These are phyloP conservation scores for Tarenaya hassleriana DNA, from an alignment of 345 rosid species.

Conservation along the genomic window DNA sequence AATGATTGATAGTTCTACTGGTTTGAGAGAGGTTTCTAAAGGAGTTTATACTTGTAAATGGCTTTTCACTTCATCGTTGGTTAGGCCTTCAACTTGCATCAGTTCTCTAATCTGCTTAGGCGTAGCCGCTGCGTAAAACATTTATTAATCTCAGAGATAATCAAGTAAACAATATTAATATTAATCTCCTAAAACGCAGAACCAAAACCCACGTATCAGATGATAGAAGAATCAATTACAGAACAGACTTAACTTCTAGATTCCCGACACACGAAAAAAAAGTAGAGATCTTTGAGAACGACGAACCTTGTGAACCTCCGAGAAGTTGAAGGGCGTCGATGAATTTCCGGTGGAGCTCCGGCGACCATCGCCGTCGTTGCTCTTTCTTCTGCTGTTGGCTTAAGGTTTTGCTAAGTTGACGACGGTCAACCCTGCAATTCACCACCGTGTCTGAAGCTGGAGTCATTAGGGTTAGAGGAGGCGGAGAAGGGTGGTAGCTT, in stretches of 20 bases:
- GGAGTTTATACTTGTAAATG: slow-evolving; percentile 69
- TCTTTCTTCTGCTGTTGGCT: slow-evolving; percentile 46
- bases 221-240: too few species aligned
- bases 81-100: slow-evolving; percentile 83
- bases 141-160: background rate
- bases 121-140: slow-evolving; percentile 46
- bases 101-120: slow-evolving; percentile 74
- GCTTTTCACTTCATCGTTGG: slow-evolving; percentile 88
- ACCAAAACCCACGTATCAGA: too few species aligned
- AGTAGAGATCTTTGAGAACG: slow-evolving; percentile 15
- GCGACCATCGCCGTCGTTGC: slow-evolving; percentile 75
- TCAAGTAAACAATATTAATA: too few species aligned
- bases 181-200: background rate
- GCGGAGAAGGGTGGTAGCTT: slow-evolving; percentile 20
- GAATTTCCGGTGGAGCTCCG: slow-evolving; percentile 66
- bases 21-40: background rate
- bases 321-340: slow-evolving; percentile 65
- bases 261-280: background rate
- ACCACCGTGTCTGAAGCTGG: slow-evolving; percentile 21
- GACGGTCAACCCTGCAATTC: slow-evolving; percentile 22
- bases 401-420: slow-evolving; percentile 17
- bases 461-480: slow-evolving; percentile 37
- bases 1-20: too few species aligned
- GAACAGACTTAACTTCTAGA: background rate
- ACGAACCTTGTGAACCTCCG: slow-evolving; percentile 66